These are phyloP conservation scores for Penicillium samsonianum DNA, from an alignment of 495 filamentous ascomycete species.

Conservation along the genomic window DNA sequence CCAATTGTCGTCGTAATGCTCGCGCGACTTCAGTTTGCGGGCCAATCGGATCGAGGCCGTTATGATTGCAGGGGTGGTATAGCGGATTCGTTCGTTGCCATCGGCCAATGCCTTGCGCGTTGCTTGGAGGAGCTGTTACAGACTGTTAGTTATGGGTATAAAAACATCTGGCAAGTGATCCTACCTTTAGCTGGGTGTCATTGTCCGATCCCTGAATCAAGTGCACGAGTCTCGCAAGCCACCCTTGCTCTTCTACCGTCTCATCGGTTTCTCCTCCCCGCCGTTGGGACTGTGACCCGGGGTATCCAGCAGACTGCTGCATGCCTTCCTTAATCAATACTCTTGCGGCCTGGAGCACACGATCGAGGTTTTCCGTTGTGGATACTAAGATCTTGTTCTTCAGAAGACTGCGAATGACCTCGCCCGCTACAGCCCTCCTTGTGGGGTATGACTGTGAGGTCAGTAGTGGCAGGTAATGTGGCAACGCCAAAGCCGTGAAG, in stretches of 20 bases:
- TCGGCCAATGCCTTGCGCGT: constrained; percentile 85
- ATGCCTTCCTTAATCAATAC: constrained; percentile 92
- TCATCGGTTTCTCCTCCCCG: constrained; percentile 83
- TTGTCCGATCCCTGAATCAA: constrained; percentile 81
- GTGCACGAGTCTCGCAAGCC: constrained; percentile 89
- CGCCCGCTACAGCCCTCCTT: constrained; percentile 83
- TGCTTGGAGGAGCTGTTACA: constrained; percentile 72
- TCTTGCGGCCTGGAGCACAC: constrained; percentile 80
- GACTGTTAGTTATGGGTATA: constrained; percentile 27
- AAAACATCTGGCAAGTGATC: neutral
- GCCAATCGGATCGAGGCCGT: constrained; percentile 90
- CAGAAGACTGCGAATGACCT: constrained; percentile 76
- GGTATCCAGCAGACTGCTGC: constrained; percentile 81
- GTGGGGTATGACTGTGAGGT: constrained; percentile 93
- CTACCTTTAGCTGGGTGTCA: constrained; percentile 85
- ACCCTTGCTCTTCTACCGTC: constrained; percentile 96
- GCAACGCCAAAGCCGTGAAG: constrained; percentile 89
- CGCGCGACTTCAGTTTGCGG: constrained; percentile 82
- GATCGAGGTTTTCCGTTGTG: constrained; percentile 76
- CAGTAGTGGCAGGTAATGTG: constrained; percentile 85
- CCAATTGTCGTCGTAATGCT: constrained; percentile 96
- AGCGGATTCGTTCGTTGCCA: constrained; percentile 92
- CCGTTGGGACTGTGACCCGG: constrained; percentile 66
- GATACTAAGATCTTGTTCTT: constrained; percentile 77
- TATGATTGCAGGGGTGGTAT: constrained; percentile 89